Conservation (phyloP, 768 basidiomycete species). For the Rhodocollybia butyracea region DNA sequence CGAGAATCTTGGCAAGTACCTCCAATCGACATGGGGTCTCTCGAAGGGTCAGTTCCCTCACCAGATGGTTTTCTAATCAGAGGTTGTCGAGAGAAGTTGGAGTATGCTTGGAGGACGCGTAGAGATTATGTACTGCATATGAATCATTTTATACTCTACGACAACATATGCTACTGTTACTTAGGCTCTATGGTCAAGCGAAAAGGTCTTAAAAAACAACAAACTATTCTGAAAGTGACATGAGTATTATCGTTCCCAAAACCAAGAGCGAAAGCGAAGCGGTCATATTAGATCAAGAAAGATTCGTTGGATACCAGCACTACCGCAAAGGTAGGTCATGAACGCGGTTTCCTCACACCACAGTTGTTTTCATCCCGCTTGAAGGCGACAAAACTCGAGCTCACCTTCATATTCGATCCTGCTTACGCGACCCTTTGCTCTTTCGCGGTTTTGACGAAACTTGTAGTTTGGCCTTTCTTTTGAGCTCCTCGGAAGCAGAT, state of each 20-base stretch:
- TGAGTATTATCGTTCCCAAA: neutral
- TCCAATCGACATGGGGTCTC: conserved; percentile 89
- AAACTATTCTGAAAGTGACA: no score
- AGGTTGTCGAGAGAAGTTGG: neutral
- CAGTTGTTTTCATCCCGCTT: conserved; percentile 63
- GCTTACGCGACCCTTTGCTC: neutral
- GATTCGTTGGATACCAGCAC: conserved; percentile 50
- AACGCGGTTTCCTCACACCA: conserved; percentile 70
- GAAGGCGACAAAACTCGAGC: neutral
- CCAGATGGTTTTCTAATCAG: conserved; percentile 79
- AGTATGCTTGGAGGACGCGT: conserved; percentile 12
- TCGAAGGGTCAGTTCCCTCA: conserved; percentile 98
- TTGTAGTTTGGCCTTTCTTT: neutral
- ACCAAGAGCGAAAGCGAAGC: neutral
- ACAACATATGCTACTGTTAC: neutral
- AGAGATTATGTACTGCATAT: conserved; percentile 9
- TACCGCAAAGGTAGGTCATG: conserved; percentile 23
- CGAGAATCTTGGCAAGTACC: conserved; percentile 88
- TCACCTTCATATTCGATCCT: conserved; percentile 11
- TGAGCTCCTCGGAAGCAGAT: neutral
- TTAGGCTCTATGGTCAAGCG: neutral
- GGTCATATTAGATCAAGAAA: conserved; percentile 95
- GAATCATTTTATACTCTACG: conserved; percentile 3
- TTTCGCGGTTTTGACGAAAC: neutral
- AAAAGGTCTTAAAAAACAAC: neutral